These are phyloP conservation scores for Arabidopsis thaliana DNA, from an alignment of 345 rosid species.

Conservation along the genomic window DNA sequence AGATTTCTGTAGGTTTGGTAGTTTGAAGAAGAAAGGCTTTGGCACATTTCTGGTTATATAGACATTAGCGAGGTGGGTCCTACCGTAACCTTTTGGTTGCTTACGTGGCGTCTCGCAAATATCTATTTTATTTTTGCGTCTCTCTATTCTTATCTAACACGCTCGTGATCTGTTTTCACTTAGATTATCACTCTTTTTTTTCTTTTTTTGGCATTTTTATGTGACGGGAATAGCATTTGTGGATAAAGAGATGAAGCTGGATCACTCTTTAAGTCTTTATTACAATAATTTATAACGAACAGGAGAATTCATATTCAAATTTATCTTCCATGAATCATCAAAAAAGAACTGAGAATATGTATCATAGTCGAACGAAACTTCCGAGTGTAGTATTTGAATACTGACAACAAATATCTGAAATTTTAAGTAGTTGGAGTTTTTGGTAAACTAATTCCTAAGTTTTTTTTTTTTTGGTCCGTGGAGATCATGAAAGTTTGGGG, in stretches of 20 bases:
- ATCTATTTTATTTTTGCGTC: constrained; percentile 1
- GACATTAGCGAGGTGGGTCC: constrained; percentile 14
- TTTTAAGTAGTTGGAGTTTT: not conserved
- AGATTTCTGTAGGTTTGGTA: constrained; percentile 12
- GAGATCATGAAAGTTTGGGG: not conserved
- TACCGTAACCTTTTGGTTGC: not conserved
- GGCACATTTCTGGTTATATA: constrained; percentile 25
- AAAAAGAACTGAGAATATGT: not conserved
- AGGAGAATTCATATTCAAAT: not conserved
- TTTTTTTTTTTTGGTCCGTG: not conserved
- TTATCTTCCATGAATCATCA: not conserved
- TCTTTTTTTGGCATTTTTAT: not conserved
- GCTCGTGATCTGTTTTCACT: constrained; percentile 15
- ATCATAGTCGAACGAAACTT: not conserved
- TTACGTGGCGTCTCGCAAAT: constrained; percentile 26
- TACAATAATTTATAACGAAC: not conserved
- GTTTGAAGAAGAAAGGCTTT: constrained; percentile 14
- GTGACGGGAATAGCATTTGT: not conserved
- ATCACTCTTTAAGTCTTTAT: not conserved
- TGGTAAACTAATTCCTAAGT: constrained; percentile 1
- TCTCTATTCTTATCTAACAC: constrained; percentile 17
- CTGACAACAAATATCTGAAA: constrained; percentile 2
- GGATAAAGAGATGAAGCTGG: constrained; percentile 15
- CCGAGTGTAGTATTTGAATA: not conserved
- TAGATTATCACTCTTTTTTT: not conserved